These are phyloP conservation scores for Fraxinus dipetala DNA, from an alignment of 305 asterid genomes.

Conservation along the genomic window DNA sequence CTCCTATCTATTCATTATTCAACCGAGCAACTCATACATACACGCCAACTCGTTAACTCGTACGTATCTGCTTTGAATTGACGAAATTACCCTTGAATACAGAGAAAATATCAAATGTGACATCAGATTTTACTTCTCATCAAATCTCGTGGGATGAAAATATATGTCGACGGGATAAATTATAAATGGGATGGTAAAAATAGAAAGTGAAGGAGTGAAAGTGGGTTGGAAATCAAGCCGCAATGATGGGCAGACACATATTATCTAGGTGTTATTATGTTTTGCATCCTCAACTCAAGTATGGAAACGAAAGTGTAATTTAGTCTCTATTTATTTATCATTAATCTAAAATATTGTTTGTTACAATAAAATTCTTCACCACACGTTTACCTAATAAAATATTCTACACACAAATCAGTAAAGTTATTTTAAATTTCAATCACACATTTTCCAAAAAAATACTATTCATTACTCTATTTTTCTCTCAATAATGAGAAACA, in stretches of 20 bases:
- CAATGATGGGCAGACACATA: slow-evolving; percentile 22
- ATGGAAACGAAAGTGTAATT: slow-evolving; percentile 25
- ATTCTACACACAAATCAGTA: too few species aligned
- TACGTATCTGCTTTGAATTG: not conserved
- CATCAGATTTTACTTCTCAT: not conserved
- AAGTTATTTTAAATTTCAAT: too few species aligned
- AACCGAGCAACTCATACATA: not conserved
- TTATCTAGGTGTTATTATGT: slow-evolving; percentile 37
- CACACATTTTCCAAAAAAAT: too few species aligned
- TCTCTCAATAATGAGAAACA: too few species aligned
- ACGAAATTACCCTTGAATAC: slow-evolving; percentile 5
- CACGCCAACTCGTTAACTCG: slow-evolving; percentile 20
- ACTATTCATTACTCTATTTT: too few species aligned
- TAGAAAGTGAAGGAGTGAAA: not conserved
- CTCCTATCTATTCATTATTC: not conserved
- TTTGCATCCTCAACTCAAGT: not conserved
- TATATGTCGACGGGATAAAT: slow-evolving; percentile 10
- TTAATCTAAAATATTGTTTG: too few species aligned
- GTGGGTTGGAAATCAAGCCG: slow-evolving; percentile 26
- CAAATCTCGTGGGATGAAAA: not conserved
- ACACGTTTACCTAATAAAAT: too few species aligned
- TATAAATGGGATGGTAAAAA: slow-evolving; percentile 10
- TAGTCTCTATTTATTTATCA: too few species aligned
- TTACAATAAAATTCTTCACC: too few species aligned
- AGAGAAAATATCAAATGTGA: not conserved